A percentile compares a stretch with the other conserved stretches of the same genome.
Evolutionary conservation across 31 red algal species (phyloP).

Genomic region (Endocladia muricata): DNA sequence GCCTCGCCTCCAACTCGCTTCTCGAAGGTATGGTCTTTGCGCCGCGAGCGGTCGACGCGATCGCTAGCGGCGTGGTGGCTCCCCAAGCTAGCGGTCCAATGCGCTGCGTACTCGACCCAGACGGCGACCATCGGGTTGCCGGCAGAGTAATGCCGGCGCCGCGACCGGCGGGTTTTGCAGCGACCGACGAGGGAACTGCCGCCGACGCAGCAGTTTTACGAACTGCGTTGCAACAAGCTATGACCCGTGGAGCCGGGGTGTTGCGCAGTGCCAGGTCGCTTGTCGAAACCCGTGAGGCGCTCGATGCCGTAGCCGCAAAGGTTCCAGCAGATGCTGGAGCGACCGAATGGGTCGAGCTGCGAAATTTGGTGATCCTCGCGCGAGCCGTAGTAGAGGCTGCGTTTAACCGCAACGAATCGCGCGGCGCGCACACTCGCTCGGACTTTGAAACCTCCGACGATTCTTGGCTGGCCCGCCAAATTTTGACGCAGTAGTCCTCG

Average conservation of each 20-base stretch:
- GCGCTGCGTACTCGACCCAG: constrained; percentile 1
- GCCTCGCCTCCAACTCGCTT: constrained; percentile 27
- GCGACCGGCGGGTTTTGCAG: too few species aligned
- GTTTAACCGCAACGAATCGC: not conserved
- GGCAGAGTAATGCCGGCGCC: not conserved
- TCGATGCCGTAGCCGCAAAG: not conserved
- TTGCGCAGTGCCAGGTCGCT: not conserved
- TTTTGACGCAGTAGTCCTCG: too few species aligned
- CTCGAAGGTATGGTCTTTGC: constrained; percentile 6
- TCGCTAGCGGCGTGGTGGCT: not conserved
- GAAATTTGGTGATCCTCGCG: constrained; percentile 17
- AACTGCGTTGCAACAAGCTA: not conserved
- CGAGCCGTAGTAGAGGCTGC: not conserved
- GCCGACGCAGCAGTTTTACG: not conserved
- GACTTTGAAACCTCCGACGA: too few species aligned
- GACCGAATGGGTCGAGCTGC: constrained; percentile 11
- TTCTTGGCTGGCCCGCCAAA: too few species aligned
- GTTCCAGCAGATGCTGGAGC: constrained; percentile 9
- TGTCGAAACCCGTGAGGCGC: not conserved
- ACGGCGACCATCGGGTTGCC: not conserved
- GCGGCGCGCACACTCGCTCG: constrained; percentile 16
- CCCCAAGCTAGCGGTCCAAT: not conserved
- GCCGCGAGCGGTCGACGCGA: not conserved
- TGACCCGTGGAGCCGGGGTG: not conserved
- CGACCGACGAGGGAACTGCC: too few species aligned